Percentiles rank a stretch among this genome's conserved stretches.
phyloP scores from a whole-genome alignment of 2,329 filamentous ascomycete species.

The Westerdykella aurantiaca region DNA sequence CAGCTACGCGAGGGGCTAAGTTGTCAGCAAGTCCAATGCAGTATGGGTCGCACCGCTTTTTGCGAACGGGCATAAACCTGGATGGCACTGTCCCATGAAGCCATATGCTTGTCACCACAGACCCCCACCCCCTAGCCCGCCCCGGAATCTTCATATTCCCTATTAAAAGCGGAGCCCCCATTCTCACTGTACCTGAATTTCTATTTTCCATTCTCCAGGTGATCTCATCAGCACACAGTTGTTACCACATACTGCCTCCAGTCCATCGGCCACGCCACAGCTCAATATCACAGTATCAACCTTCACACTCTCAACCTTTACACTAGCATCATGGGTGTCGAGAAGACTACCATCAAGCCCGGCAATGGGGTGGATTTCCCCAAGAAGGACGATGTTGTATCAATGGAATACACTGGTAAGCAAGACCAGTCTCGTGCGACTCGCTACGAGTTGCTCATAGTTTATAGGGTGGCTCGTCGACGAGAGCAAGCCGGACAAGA shows the following conservation, averaged over 20 bases:
- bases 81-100: no score
- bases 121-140: slow-evolving; percentile 16
- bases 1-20: no score
- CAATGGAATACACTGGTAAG: slow-evolving; percentile 76
- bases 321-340: slow-evolving; percentile 50
- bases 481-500: slow-evolving; percentile 51
- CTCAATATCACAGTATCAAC: slow-evolving; percentile 1
- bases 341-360: slow-evolving; percentile 56
- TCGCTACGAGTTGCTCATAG: slow-evolving; percentile 6
- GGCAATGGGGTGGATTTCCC: slow-evolving; percentile 61
- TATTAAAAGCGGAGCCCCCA: slow-evolving; percentile 18
- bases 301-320: not conserved
- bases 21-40: no score
- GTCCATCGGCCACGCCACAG: not conserved
- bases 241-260: not conserved
- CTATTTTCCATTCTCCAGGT: not conserved
- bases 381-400: slow-evolving; percentile 63
- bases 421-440: slow-evolving; percentile 1
- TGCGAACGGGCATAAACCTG: no score
- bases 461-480: slow-evolving; percentile 65
- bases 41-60: no score
- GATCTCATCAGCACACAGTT: slow-evolving; percentile 2
- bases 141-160: slow-evolving; percentile 8
- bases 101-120: slow-evolving; percentile 3
- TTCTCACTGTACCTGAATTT: slow-evolving; percentile 1